A percentile compares a stretch with the other conserved stretches of the same genome.
Conservation (phyloP, 2,329 filamentous ascomycete genomes). For the Colletotrichum tanaceti region DNA sequence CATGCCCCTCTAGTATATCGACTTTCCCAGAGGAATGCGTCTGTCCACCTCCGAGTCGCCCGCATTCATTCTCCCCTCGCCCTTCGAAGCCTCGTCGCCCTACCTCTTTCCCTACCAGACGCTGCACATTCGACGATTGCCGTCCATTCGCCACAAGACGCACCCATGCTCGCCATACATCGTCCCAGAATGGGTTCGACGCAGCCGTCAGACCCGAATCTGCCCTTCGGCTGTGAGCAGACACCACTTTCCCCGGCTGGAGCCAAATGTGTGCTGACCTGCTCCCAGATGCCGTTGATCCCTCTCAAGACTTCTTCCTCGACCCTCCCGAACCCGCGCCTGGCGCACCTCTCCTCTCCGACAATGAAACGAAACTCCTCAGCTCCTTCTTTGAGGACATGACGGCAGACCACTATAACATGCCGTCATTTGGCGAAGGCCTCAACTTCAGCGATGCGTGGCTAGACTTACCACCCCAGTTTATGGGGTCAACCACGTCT, state of each 20-base stretch:
- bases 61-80: slow-evolving; percentile 30
- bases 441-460: slow-evolving; percentile 63
- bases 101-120: slow-evolving; percentile 25
- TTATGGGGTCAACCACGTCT: slow-evolving; percentile 74
- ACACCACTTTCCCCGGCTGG: slow-evolving; percentile 27
- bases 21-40: slow-evolving; percentile 38
- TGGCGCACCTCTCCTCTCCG: slow-evolving; percentile 73
- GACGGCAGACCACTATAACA: slow-evolving; percentile 61
- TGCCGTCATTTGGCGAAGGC: slow-evolving; percentile 63
- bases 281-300: slow-evolving; percentile 58
- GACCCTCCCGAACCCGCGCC: slow-evolving; percentile 71
- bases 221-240: slow-evolving; percentile 76
- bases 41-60: slow-evolving; percentile 28
- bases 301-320: slow-evolving; percentile 58
- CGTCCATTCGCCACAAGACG: slow-evolving; percentile 48
- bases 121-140: slow-evolving; percentile 24
- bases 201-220: slow-evolving; percentile 65
- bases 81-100: slow-evolving; percentile 9
- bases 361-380: slow-evolving; percentile 69
- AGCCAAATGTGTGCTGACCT: slow-evolving; percentile 24
- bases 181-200: slow-evolving; percentile 70
- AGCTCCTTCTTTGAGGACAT: slow-evolving; percentile 68
- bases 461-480: slow-evolving; percentile 71
- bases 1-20: slow-evolving; percentile 37
- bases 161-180: slow-evolving; percentile 68